phyloP scores from a whole-genome alignment of 2,329 filamentous ascomycete genomes.

The Dactylellina leptospora region DNA sequence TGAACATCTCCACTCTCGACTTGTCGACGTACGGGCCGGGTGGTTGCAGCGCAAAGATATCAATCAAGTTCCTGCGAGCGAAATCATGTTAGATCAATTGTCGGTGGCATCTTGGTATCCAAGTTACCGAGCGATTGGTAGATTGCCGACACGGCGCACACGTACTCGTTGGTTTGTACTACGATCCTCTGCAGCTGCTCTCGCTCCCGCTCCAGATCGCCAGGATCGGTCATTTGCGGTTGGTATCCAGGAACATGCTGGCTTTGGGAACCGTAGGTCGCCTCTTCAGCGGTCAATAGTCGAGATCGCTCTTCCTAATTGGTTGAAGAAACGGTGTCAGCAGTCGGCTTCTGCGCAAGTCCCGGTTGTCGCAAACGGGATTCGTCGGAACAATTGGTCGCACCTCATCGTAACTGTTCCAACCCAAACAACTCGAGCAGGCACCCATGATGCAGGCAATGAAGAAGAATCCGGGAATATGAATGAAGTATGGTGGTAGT shows the following conservation, averaged over 20 bases:
- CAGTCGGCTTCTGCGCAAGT: conserved; percentile 2
- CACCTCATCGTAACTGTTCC: conserved; percentile 52
- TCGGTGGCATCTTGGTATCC: background rate
- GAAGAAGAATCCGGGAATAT: background rate
- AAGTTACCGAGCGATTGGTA: conserved; percentile 23
- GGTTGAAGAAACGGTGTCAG: conserved; percentile 17
- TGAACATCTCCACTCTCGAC: conserved; percentile 50
- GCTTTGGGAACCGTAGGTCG: conserved; percentile 50
- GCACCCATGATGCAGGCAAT: conserved; percentile 57
- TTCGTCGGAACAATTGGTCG: conserved; percentile 16
- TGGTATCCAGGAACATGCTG: conserved; percentile 51
- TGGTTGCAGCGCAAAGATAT: conserved; percentile 50
- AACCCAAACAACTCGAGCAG: conserved; percentile 55
- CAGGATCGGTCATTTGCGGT: conserved; percentile 53
- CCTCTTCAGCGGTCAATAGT: conserved; percentile 50
- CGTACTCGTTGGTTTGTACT: conserved; percentile 53
- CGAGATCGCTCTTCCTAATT: conserved; percentile 51
- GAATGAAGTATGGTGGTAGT: conserved; percentile 5
- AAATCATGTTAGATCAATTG: conserved; percentile 11
- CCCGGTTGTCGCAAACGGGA: conserved; percentile 5
- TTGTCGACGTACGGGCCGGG: conserved; percentile 45
- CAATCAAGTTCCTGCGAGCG: conserved; percentile 44
- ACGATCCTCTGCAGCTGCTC: conserved; percentile 52
- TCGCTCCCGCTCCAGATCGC: conserved; percentile 52
- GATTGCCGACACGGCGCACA: conserved; percentile 32